Evolutionary conservation across 306 rosid species (phyloP).

Genomic region (Fragaria vesca): DNA sequence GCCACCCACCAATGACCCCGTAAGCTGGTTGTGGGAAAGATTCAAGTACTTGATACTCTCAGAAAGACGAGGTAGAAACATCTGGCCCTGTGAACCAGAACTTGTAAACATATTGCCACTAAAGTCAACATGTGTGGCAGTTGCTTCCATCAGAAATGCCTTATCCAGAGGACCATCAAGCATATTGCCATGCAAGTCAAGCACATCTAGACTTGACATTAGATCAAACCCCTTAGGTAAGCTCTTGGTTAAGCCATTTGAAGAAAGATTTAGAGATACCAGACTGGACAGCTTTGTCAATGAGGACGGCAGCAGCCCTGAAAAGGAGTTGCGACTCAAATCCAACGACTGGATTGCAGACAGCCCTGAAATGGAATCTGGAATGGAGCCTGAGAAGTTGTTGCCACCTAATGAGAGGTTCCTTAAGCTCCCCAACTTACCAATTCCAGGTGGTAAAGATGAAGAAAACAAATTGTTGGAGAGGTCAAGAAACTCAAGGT

Average conservation of each 20-base stretch:
- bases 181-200: slow-evolving; percentile 85
- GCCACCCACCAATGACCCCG: slow-evolving; percentile 70
- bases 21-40: slow-evolving; percentile 78
- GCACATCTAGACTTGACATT: slow-evolving; percentile 58
- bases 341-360: slow-evolving; percentile 73
- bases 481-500: slow-evolving; percentile 75
- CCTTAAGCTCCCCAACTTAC: slow-evolving; percentile 55
- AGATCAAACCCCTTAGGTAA: slow-evolving; percentile 79
- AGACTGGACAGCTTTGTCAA: slow-evolving; percentile 54
- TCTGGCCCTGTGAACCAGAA: slow-evolving; percentile 53
- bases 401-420: slow-evolving; percentile 82
- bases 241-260: slow-evolving; percentile 60
- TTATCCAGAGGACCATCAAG: slow-evolving; percentile 68
- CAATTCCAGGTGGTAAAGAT: slow-evolving; percentile 57
- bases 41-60: slow-evolving; percentile 75
- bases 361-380: slow-evolving; percentile 61
- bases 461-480: slow-evolving; percentile 79
- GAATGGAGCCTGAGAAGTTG: slow-evolving; percentile 82
- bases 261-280: slow-evolving; percentile 71
- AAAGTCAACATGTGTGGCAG: slow-evolving; percentile 73
- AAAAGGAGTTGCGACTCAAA: slow-evolving; percentile 73
- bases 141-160: slow-evolving; percentile 52
- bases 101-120: slow-evolving; percentile 73
- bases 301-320: slow-evolving; percentile 60
- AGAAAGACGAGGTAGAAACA: slow-evolving; percentile 61